A percentile compares a stretch with the other conserved stretches of the same genome.
Conservation (phyloP, 2,329 filamentous ascomycete species). For the Myriosclerotinia curreyana region DNA sequence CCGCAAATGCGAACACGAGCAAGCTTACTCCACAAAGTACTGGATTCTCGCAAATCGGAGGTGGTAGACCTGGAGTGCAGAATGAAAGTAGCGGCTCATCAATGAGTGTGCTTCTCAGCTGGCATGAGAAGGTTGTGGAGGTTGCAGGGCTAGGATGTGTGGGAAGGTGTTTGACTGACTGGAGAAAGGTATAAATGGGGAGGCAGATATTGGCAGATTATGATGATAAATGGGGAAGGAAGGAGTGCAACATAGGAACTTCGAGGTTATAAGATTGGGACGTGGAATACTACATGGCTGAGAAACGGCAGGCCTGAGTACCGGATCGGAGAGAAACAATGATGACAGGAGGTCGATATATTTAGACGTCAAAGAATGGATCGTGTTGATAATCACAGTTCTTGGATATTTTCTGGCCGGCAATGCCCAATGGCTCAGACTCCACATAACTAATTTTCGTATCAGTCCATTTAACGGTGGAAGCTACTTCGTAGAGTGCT, state of each 20-base stretch:
- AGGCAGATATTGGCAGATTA: background rate
- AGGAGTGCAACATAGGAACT: background rate
- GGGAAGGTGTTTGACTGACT: constrained; percentile 92
- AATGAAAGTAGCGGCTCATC: constrained; percentile 74
- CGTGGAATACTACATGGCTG: background rate
- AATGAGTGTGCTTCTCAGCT: constrained; percentile 96
- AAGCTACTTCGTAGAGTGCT: background rate
- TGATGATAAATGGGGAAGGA: background rate
- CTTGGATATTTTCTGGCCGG: background rate
- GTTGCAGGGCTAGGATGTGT: constrained; percentile 89
- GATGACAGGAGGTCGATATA: constrained; percentile 4
- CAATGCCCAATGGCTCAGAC: background rate
- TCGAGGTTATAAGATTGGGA: background rate
- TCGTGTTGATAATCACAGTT: constrained; percentile 8
- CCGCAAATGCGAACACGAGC: constrained; percentile 37
- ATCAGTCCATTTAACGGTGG: background rate
- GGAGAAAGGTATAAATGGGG: constrained; percentile 72
- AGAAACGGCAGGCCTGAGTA: background rate
- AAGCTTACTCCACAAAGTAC: constrained; percentile 71
- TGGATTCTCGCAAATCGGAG: constrained; percentile 73
- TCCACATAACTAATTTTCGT: background rate
- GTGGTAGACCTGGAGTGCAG: constrained; percentile 49
- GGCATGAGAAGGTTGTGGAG: constrained; percentile 98
- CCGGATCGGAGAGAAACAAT: background rate
- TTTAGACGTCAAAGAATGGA: constrained; percentile 4